Conservation (phyloP, 2,329 filamentous ascomycete genomes). For the Thyridium curvatum region DNA sequence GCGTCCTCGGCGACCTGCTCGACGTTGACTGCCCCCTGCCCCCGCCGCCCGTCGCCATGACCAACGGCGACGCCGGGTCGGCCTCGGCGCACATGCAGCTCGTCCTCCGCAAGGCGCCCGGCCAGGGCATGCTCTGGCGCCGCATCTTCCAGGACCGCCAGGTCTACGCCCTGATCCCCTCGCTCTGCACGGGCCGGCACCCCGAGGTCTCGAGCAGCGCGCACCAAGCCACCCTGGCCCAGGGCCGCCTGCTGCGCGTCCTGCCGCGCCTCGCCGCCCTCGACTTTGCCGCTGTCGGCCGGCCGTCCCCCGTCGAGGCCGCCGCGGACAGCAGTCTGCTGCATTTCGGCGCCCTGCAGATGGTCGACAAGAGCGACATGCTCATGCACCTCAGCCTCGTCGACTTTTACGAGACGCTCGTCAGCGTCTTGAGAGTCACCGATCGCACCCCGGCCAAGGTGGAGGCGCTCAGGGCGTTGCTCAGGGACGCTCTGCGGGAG, state of each 20-base stretch:
- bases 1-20: constrained; percentile 46
- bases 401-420: constrained; percentile 47
- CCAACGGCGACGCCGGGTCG: constrained; percentile 6
- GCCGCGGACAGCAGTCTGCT: constrained; percentile 28
- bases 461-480: constrained; percentile 25
- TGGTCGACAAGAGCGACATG: constrained; percentile 42
- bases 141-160: constrained; percentile 40
- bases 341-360: constrained; percentile 42
- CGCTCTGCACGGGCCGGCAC: constrained; percentile 24
- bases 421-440: constrained; percentile 40
- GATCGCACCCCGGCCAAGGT: constrained; percentile 23
- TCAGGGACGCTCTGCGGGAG: constrained; percentile 30
- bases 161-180: constrained; percentile 33
- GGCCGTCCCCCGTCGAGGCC: constrained; percentile 9
- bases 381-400: constrained; percentile 45
- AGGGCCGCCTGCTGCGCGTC: constrained; percentile 45
- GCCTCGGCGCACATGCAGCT: constrained; percentile 16
- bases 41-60: constrained; percentile 14
- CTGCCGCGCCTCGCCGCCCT: constrained; percentile 43
- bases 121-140: constrained; percentile 48
- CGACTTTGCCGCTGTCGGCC: constrained; percentile 35
- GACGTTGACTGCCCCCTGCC: constrained; percentile 45
- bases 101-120: constrained; percentile 30
- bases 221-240: constrained; percentile 39
- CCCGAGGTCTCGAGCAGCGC: constrained; percentile 12